Percentiles rank a stretch among this genome's conserved stretches.
phyloP scores from a whole-genome alignment of 495 filamentous ascomycete species.

The Talaromyces ruber region DNA sequence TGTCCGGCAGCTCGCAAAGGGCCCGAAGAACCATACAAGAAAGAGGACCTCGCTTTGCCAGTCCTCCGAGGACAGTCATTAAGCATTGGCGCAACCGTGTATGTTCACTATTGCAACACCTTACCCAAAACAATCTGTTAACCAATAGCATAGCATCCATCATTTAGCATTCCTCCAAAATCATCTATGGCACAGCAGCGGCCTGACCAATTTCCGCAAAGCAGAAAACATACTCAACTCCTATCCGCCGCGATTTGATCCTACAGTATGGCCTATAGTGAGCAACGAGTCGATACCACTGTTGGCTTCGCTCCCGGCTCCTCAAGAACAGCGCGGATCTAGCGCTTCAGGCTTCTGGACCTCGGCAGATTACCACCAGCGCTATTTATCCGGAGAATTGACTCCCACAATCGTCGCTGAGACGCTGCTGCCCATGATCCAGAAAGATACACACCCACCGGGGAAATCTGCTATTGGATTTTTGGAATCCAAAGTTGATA shows the following conservation, averaged over 20 bases:
- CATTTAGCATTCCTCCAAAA: constrained; percentile 45
- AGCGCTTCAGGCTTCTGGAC: constrained; percentile 47
- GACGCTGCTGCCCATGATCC: constrained; percentile 60
- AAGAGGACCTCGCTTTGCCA: constrained; percentile 42
- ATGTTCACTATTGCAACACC: constrained; percentile 11
- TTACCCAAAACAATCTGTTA: not conserved
- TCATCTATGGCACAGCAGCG: constrained; percentile 68
- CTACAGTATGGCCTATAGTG: constrained; percentile 70
- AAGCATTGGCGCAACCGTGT: constrained; percentile 42
- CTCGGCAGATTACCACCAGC: constrained; percentile 64
- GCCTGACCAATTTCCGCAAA: constrained; percentile 53
- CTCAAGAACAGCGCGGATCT: constrained; percentile 24
- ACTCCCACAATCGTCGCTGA: constrained; percentile 67
- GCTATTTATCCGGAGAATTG: constrained; percentile 57
- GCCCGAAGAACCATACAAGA: constrained; percentile 35
- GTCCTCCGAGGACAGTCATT: constrained; percentile 44
- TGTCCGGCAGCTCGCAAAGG: constrained; percentile 38
- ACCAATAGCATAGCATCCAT: constrained; percentile 36
- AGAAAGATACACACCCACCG: constrained; percentile 40
- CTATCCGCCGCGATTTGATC: constrained; percentile 63
- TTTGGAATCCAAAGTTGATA: constrained; percentile 48
- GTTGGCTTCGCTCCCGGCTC: constrained; percentile 13
- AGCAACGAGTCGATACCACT: constrained; percentile 9
- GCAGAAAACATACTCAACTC: constrained; percentile 45
- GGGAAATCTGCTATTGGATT: constrained; percentile 64